These are phyloP conservation scores for Pseudoneurospora amorphoporcata DNA, from an alignment of 495 filamentous ascomycete species.

Conservation along the genomic window DNA sequence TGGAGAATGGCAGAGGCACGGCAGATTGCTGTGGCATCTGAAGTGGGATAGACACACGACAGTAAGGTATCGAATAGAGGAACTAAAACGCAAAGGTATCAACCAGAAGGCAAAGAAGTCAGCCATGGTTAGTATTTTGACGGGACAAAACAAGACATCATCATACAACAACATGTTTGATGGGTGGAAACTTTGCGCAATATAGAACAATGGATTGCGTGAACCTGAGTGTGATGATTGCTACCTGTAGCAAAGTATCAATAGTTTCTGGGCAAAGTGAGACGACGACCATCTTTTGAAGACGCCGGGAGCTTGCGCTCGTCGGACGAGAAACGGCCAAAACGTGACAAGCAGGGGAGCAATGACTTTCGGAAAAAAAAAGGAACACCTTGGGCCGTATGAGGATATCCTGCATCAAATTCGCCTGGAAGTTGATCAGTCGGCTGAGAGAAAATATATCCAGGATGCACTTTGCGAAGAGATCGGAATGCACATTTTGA, in stretches of 20 bases:
- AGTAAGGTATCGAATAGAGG: neutral
- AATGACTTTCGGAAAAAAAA: no score
- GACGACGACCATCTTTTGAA: neutral
- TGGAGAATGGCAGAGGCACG: neutral
- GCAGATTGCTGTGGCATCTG: neutral
- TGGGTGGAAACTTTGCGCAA: neutral
- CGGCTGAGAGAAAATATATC: neutral
- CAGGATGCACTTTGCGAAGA: neutral
- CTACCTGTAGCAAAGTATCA: neutral
- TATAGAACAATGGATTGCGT: neutral
- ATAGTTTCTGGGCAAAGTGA: neutral
- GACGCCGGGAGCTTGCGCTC: neutral
- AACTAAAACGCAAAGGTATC: neutral
- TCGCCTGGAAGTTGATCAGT: neutral
- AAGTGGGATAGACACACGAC: neutral
- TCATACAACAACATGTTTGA: neutral
- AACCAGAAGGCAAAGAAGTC: neutral
- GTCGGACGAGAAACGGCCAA: neutral
- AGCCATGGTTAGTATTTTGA: neutral
- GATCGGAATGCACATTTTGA: neutral
- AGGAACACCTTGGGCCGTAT: no score
- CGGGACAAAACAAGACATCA: no score
- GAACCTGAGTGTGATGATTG: neutral
- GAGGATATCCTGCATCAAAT: neutral
- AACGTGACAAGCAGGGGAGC: no score